Evolutionary conservation across 2,329 filamentous ascomycete genomes (phyloP), one percentile per base, ranked within the genome.

Genomic region (Diaporthe caulivora): DNA sequence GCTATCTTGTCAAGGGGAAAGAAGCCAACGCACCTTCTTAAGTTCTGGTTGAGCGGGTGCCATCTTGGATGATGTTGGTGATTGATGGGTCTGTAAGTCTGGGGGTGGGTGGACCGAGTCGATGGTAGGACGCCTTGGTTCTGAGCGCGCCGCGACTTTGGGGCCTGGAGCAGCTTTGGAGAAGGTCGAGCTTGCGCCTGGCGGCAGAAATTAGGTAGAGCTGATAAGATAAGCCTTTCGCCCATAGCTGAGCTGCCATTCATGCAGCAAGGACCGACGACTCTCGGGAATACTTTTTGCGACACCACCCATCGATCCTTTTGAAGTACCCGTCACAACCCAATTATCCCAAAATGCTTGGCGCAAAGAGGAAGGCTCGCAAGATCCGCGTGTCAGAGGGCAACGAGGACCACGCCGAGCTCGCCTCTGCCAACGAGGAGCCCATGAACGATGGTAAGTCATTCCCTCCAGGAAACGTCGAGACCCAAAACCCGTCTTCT

Each of bases 21-120:
- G 10, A 15, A 15, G 11, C 15, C 18, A 57, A 54, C 49, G 13
- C 86, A 97, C 97, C 92, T 98, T 99, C 87, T 98, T 99, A 76
- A 99, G 91, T 88, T 99, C 97, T 80, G 97, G 97, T 87, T 98
- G 97, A 83, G 97, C 95, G 92, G 97, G 96, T 87, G 97, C 95
- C 97, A 99, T 99, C 78, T 88, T 93, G 87, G 76, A 64, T 58
- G 64, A 42, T n/a, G n/a, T n/a, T n/a, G n/a, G n/a, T 17, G 72
- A 9, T 13, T 71, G 57, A 34, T 34, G 40, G 34, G 7, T 65
- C 21, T 51, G 42, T 31, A 31, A 15, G 24, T 29, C 40, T 34
- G 40, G 11, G 40, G 11, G n/a, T n/a, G n/a, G 31, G 26, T 24
- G 69, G 51, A 40, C 58, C 37, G 73, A 44, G 42, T 73, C 34